These are phyloP conservation scores for Tolypocladium tundrense DNA, from an alignment of 2,329 filamentous ascomycete genomes.

Conservation along the genomic window DNA sequence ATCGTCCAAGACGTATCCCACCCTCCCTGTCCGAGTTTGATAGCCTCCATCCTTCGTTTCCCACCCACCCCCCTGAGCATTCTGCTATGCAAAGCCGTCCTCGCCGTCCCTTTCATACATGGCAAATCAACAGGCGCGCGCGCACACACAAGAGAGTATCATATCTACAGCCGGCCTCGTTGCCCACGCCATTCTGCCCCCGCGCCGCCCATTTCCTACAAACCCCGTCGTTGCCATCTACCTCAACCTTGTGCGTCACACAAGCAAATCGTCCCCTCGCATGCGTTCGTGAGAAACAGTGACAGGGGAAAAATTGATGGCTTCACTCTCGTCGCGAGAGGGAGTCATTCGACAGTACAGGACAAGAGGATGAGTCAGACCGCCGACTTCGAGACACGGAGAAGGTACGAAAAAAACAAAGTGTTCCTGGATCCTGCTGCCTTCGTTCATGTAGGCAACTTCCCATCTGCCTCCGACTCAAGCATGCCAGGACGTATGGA, in stretches of 20 bases:
- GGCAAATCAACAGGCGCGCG: background rate
- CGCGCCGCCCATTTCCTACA: background rate
- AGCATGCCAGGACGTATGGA: background rate
- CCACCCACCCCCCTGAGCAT: background rate
- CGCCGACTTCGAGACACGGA: background rate
- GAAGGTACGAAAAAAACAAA: background rate
- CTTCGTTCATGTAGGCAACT: background rate
- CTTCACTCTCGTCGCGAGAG: background rate
- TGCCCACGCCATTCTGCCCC: background rate
- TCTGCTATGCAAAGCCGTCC: constrained; percentile 1
- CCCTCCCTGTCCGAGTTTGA: background rate
- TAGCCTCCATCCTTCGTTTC: background rate
- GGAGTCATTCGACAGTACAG: background rate
- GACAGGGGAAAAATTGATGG: background rate
- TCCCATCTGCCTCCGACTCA: background rate
- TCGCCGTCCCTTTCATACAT: background rate
- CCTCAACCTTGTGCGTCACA: background rate
- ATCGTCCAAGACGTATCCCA: background rate
- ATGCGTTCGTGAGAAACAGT: background rate
- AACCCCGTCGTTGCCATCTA: background rate
- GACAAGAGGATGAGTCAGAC: background rate
- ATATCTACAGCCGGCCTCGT: background rate
- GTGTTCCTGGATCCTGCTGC: background rate
- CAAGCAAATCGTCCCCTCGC: background rate
- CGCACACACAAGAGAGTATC: background rate